phyloP scores from a whole-genome alignment of 345 rosid species.

The Luvunga scandens region DNA sequence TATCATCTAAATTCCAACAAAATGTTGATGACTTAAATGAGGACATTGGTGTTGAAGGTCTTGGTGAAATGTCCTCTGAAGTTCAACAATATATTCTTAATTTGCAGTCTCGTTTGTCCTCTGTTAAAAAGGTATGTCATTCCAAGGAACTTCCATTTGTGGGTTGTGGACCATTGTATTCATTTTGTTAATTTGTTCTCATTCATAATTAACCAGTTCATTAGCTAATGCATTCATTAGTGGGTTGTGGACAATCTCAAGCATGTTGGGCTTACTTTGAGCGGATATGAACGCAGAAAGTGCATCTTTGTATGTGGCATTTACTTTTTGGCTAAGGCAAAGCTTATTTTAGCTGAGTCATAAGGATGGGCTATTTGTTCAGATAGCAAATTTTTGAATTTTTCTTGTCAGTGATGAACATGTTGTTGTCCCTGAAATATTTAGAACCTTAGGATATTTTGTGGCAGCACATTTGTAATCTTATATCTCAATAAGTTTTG shows the following conservation, averaged over 20 bases:
- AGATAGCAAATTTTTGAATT: not conserved
- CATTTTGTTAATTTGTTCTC: not conserved
- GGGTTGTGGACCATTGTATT: not conserved
- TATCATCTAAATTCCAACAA: constrained; percentile 31
- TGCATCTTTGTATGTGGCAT: not conserved
- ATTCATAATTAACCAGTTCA: not conserved
- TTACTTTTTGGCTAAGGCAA: not conserved
- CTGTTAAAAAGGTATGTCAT: constrained; percentile 61
- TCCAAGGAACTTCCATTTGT: not conserved
- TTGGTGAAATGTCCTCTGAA: constrained; percentile 70
- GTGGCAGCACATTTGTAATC: not conserved
- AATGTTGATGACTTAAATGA: constrained; percentile 29
- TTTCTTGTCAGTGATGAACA: constrained; percentile 6
- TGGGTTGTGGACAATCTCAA: too few species aligned
- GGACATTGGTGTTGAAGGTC: constrained; percentile 40
- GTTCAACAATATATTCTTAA: constrained; percentile 66
- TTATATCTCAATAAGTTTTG: not conserved
- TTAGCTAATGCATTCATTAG: not conserved
- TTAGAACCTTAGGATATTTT: not conserved
- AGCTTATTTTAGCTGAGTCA: not conserved
- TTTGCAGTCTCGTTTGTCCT: constrained; percentile 69
- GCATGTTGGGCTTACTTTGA: too few species aligned
- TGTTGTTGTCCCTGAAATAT: not conserved
- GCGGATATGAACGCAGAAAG: not conserved
- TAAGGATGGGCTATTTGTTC: not conserved